Conservation (phyloP, 345 rosid species). For the Boechera divaricarpa region DNA sequence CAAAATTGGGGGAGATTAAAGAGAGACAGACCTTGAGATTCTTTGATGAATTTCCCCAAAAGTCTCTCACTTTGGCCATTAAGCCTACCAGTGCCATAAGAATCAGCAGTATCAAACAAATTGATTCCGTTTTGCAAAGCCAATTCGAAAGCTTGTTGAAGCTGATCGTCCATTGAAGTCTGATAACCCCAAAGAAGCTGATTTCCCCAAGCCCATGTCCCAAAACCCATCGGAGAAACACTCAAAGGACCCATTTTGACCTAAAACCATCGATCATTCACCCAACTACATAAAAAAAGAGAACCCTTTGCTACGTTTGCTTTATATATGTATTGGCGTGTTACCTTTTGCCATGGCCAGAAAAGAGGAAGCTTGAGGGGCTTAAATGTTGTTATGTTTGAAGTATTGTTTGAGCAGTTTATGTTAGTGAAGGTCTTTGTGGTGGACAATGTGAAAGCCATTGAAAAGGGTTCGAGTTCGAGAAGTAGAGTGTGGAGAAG, state of each 20-base stretch:
- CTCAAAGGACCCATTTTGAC: conserved; percentile 86
- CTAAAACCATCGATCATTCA: conserved; percentile 40
- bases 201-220: conserved; percentile 99
- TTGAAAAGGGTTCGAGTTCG: conserved; percentile 14
- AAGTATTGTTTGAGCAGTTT: conserved; percentile 50
- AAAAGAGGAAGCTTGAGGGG: conserved; percentile 69
- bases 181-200: conserved; percentile 92
- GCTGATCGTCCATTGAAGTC: conserved; percentile 82
- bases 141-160: conserved; percentile 74
- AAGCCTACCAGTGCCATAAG: conserved; percentile 84
- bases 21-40: conserved; percentile 56
- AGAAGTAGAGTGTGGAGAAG: not conserved
- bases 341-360: conserved; percentile 93
- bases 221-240: conserved; percentile 96
- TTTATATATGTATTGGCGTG: not conserved
- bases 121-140: conserved; percentile 80
- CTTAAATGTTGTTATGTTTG: conserved; percentile 53
- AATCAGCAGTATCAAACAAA: conserved; percentile 92
- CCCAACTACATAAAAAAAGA: conserved; percentile 3
- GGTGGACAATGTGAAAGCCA: conserved; percentile 57
- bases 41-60: conserved; percentile 77
- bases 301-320: not conserved
- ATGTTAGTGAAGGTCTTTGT: conserved; percentile 42
- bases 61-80: conserved; percentile 94
- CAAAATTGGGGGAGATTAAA: not conserved